phyloP scores from a whole-genome alignment of 2,329 filamentous ascomycete genomes.

The Metarhizium robertsii region DNA sequence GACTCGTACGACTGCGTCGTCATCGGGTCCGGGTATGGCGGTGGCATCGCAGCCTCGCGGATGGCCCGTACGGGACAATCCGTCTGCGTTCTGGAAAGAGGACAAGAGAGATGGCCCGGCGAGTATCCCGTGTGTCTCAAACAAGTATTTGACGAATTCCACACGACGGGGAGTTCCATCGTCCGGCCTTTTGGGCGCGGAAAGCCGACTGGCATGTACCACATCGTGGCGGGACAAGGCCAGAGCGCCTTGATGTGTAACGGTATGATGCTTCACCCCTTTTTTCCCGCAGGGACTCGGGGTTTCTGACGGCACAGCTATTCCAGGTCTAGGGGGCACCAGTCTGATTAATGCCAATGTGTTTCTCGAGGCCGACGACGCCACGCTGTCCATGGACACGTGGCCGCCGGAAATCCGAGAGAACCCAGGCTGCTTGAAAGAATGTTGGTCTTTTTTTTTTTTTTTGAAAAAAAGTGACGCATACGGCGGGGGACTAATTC shows the following conservation, averaged over 20 bases:
- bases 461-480: no score
- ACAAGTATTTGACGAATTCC: conserved; percentile 42
- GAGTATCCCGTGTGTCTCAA: conserved; percentile 45
- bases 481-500: no score
- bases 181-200: conserved; percentile 29
- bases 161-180: conserved; percentile 41
- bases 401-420: conserved; percentile 52
- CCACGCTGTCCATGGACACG: conserved; percentile 39
- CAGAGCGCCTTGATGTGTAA: conserved; percentile 54
- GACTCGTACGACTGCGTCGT: conserved; percentile 55
- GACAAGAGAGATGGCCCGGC: conserved; percentile 56
- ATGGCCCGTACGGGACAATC: conserved; percentile 48
- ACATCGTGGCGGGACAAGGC: conserved; percentile 52
- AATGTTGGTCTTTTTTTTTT: conserved; percentile 32
- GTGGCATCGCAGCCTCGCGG: conserved; percentile 54
- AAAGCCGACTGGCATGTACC: conserved; percentile 52
- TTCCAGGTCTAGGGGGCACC: conserved; percentile 47
- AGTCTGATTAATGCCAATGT: conserved; percentile 61
- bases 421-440: conserved; percentile 27
- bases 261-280: conserved; percentile 15
- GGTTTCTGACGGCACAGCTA: conserved; percentile 5
- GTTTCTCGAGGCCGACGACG: conserved; percentile 49
- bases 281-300: not conserved
- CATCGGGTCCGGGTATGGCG: conserved; percentile 61
- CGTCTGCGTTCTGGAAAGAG: conserved; percentile 57